Evolutionary conservation across 2,329 filamentous ascomycete genomes (phyloP).

Genomic region (Tricladium varicosporioides): DNA sequence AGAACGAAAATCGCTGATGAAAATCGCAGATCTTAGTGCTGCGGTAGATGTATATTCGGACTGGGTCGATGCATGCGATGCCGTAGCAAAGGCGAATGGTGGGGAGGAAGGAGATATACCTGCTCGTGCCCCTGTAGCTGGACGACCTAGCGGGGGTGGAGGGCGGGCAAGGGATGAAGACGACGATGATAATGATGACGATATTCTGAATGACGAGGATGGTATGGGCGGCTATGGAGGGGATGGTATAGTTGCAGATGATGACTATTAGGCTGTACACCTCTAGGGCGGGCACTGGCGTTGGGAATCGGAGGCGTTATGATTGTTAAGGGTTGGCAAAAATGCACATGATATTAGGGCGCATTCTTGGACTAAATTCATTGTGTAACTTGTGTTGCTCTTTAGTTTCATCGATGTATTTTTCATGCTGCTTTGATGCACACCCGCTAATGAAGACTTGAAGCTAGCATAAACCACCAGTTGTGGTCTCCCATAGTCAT

Average conservation of each 20-base stretch:
- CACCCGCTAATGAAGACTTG: too few species aligned
- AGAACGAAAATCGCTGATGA: constrained; percentile 11
- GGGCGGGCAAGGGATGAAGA: constrained; percentile 26
- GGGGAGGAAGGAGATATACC: constrained; percentile 30
- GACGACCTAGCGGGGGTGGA: constrained; percentile 13
- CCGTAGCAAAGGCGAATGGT: constrained; percentile 58
- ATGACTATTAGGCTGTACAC: constrained; percentile 46
- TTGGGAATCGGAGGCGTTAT: constrained; percentile 18
- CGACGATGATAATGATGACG: constrained; percentile 35
- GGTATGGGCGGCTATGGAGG: constrained; percentile 52
- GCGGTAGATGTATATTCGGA: constrained; percentile 95
- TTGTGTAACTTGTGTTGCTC: too few species aligned
- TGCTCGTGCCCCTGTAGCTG: constrained; percentile 19
- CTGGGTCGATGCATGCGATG: constrained; percentile 93
- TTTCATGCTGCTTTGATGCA: too few species aligned
- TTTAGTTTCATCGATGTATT: too few species aligned
- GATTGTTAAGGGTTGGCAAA: constrained; percentile 6
- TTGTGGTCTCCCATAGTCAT: too few species aligned
- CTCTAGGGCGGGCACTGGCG: constrained; percentile 12
- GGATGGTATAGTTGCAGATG: constrained; percentile 52
- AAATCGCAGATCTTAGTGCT: constrained; percentile 71
- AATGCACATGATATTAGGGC: not conserved
- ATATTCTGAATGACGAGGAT: constrained; percentile 42
- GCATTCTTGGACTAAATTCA: too few species aligned
- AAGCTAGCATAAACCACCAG: too few species aligned